phyloP scores from a whole-genome alignment of 2,329 filamentous ascomycete genomes.

The Madurella mycetomatis region DNA sequence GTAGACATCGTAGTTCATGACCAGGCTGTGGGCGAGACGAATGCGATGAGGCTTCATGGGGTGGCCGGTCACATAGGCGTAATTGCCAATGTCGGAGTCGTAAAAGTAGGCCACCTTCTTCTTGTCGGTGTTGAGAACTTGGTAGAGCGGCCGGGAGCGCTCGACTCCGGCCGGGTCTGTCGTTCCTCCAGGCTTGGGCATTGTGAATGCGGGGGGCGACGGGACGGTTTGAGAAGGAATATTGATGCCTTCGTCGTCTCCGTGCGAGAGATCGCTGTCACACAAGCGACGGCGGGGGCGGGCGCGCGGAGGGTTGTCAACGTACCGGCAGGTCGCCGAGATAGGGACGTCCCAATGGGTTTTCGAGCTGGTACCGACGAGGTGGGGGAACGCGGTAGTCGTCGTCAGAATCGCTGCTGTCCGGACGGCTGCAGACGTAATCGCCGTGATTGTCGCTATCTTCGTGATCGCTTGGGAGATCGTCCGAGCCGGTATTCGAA shows the following conservation, averaged over 20 bases:
- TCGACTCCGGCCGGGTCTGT: conserved; percentile 35
- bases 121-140: conserved; percentile 40
- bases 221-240: background rate
- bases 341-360: no score
- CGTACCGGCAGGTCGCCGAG: no score
- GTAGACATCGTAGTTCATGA: conserved; percentile 94
- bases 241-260: background rate
- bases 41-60: conserved; percentile 99
- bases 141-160: conserved; percentile 44
- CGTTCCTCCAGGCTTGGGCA: conserved; percentile 21
- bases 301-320: no score
- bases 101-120: conserved; percentile 98
- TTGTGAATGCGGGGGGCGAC: background rate
- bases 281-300: no score
- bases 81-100: conserved; percentile 96
- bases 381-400: no score
- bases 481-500: no score
- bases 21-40: conserved; percentile 88
- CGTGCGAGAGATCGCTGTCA: no score
- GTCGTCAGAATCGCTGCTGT: no score
- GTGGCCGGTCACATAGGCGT: conserved; percentile 93
- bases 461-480: no score
- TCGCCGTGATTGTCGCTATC: no score
- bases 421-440: no score
- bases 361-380: no score